phyloP scores from a whole-genome alignment of 257 asterid species.

The Solanum pinnatisectum region DNA sequence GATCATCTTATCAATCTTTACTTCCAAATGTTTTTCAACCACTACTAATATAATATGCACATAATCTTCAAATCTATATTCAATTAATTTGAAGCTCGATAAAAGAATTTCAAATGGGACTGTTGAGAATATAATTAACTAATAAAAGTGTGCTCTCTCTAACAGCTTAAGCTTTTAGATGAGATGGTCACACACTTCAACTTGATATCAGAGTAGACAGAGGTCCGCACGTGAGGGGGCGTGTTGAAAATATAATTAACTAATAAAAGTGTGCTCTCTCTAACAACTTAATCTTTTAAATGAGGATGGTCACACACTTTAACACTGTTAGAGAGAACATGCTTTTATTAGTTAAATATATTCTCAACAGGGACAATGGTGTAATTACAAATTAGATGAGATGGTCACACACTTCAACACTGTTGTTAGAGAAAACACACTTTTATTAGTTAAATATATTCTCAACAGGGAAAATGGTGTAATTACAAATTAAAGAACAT shows the following conservation, averaged over 20 bases:
- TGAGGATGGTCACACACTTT: neutral
- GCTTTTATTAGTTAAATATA: neutral
- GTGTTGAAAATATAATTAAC: neutral
- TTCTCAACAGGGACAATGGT: neutral
- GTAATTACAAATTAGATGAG: too few species aligned
- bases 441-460: neutral
- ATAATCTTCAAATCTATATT: neutral
- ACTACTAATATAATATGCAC: neutral
- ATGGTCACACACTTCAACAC: too few species aligned
- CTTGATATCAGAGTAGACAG: neutral
- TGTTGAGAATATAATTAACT: neutral
- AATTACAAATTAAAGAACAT: neutral
- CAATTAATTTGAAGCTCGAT: neutral
- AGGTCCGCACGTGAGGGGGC: neutral
- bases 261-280: neutral
- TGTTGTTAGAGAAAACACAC: neutral
- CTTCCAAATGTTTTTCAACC: neutral
- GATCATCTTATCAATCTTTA: neutral
- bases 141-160: neutral
- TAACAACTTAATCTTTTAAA: neutral
- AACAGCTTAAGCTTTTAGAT: neutral
- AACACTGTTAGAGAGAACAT: neutral
- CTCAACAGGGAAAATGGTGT: neutral
- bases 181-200: neutral
- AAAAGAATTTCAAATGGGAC: neutral